Evolutionary conservation across 371 early-diverging fungal genomes (phyloP), one percentile per base, ranked within the genome.

Genomic region (Dichotomocladium elegans): DNA sequence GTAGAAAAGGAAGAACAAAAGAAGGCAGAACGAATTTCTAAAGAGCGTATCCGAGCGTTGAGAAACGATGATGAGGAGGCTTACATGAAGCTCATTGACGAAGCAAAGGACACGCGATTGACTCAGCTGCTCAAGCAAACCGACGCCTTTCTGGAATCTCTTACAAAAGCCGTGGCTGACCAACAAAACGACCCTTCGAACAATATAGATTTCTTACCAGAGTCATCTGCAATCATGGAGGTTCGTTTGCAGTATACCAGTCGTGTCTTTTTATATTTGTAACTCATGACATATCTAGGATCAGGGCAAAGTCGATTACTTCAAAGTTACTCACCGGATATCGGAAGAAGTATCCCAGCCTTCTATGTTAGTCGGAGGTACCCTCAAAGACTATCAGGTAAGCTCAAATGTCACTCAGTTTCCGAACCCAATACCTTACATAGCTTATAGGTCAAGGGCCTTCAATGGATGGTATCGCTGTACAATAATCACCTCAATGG

Each of bases 401-500:
- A 61, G 27, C 17, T 41, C 1, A 12, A n/a, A n/a, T n/a, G n/a
- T n/a, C n/a, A n/a, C n/a, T n/a, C n/a, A n/a, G n/a, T n/a, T n/a
- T n/a, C n/a, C n/a, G n/a, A n/a, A n/a, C n/a, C n/a, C n/a, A n/a
- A n/a, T n/a, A 11, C 31, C 48, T 48, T 15, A 51, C 51, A 22
- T 41, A 12, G 21, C 11, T 10, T 25, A 29, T 47, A 64, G 71
- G 50, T 99, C 63, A 94, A 93, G 64, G 99, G 99, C 41, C 77
- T 99, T 2, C 90, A 99, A 74, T 99, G 99, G 99, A 94, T 99
- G 89, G 86, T 95, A 4, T 94, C 96, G 7, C 74, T 99, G 25
- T 98, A 96, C 79, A 95, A 97, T 65, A 98, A 97, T 62, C 80
- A 89, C 26, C 72, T 95, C 53, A 95, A 96, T 64, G 99, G 99